Evolutionary conservation across 2,329 filamentous ascomycete species (phyloP).

Genomic region (Ceratocystis alfenasii): DNA sequence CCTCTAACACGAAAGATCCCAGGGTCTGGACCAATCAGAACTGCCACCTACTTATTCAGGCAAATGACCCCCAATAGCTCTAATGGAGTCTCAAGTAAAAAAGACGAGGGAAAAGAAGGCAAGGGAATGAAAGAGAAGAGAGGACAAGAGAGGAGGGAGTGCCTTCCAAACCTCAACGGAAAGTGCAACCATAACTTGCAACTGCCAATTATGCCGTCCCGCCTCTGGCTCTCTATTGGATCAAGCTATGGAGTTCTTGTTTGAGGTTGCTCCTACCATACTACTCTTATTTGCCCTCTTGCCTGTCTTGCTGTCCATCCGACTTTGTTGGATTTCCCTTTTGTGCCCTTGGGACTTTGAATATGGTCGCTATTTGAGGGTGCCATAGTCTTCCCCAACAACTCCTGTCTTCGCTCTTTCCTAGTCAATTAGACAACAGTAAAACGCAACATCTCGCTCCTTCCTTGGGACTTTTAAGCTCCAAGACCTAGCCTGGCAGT

Average conservation of each 20-base stretch:
- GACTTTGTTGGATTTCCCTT: neutral
- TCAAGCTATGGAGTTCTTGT: neutral
- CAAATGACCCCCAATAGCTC: neutral
- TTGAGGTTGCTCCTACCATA: conserved; percentile 4
- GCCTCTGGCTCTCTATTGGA: neutral
- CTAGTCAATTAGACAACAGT: neutral
- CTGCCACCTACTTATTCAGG: neutral
- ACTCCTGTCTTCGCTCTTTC: neutral
- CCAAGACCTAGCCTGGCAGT: neutral
- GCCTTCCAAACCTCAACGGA: neutral
- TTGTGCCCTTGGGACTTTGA: neutral
- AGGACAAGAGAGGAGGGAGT: neutral
- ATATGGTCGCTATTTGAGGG: neutral
- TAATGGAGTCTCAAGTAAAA: too few relatives aligned
- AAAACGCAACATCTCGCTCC: neutral
- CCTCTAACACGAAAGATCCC: conserved; percentile 1
- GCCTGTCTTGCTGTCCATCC: neutral
- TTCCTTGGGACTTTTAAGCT: neutral
- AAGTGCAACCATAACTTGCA: neutral
- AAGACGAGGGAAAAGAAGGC: neutral
- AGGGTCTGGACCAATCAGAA: neutral
- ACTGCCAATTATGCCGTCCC: neutral
- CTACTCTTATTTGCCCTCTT: neutral
- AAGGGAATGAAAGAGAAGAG: neutral
- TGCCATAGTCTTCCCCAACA: neutral